Evolutionary conservation across 306 rosid species (phyloP).

Genomic region (Myrica gale): DNA sequence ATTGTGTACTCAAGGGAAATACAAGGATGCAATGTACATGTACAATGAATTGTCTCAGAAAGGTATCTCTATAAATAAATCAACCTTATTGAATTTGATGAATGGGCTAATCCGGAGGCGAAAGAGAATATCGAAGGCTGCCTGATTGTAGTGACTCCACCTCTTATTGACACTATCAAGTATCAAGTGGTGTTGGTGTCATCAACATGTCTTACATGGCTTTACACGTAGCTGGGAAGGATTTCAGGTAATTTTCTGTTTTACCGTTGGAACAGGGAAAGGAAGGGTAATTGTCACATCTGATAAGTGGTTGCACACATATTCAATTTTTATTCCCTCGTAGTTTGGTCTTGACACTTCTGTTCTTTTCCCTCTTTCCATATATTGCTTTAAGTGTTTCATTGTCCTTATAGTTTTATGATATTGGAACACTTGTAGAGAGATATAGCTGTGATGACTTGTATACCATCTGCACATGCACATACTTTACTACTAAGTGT

Average conservation of each 20-base stretch:
- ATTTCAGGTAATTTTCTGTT: slow-evolving; percentile 12
- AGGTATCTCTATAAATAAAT: slow-evolving; percentile 50
- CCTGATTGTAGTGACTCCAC: slow-evolving; percentile 15
- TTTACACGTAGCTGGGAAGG: not conserved
- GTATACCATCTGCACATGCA: not conserved
- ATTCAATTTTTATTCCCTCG: not conserved
- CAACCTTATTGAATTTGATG: slow-evolving; percentile 62
- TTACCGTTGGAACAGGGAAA: not conserved
- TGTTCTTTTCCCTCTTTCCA: not conserved
- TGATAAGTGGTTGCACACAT: not conserved
- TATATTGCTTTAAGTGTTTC: not conserved
- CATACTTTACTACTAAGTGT: not conserved
- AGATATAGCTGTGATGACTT: too few species aligned
- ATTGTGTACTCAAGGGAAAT: slow-evolving; percentile 65
- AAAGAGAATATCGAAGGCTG: slow-evolving; percentile 53
- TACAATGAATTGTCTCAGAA: slow-evolving; percentile 56
- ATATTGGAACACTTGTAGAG: too few species aligned
- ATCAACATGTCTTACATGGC: slow-evolving; percentile 2
- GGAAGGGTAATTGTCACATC: not conserved
- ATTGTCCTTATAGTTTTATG: not conserved
- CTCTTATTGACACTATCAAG: slow-evolving; percentile 9
- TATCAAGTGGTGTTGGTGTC: slow-evolving; percentile 7
- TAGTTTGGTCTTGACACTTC: not conserved
- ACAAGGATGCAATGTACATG: slow-evolving; percentile 71
- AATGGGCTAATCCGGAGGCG: slow-evolving; percentile 74